phyloP scores from a whole-genome alignment of 306 rosid species.

The Hippophae tibetana region DNA sequence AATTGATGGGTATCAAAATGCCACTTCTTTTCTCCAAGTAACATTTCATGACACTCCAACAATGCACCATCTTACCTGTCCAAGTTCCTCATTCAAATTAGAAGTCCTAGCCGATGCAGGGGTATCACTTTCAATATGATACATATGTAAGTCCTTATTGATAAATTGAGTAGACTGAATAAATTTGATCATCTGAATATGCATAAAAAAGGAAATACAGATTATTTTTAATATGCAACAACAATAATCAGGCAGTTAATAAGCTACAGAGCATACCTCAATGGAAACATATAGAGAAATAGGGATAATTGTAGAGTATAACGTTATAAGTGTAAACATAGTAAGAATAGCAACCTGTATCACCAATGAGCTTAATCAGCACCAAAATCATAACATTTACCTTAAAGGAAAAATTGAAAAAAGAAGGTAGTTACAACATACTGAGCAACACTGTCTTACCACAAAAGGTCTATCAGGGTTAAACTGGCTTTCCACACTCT shows the following conservation, averaged over 20 bases:
- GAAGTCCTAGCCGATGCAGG: conserved; percentile 98
- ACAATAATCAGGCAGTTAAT: conserved; percentile 1
- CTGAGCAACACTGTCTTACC: conserved; percentile 38
- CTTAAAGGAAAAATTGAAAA: neutral
- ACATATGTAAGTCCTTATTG: conserved; percentile 88
- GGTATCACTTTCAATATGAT: conserved; percentile 76
- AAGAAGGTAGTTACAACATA: conserved; percentile 3
- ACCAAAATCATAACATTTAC: conserved; percentile 3
- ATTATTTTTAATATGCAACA: neutral
- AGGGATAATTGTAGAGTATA: conserved; percentile 94
- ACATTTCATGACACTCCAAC: conserved; percentile 2
- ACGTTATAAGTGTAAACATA: conserved; percentile 86
- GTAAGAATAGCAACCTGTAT: conserved; percentile 74
- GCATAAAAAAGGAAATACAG: conserved; percentile 16
- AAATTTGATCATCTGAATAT: conserved; percentile 87
- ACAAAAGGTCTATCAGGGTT: conserved; percentile 66
- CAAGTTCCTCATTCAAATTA: conserved; percentile 96
- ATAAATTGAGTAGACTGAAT: conserved; percentile 91
- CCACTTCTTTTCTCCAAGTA: neutral
- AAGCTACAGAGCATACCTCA: conserved; percentile 55
- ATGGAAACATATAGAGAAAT: conserved; percentile 95
- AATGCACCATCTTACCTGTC: conserved; percentile 51
- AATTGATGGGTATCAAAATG: no score
- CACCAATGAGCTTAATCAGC: conserved; percentile 22
- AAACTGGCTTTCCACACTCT: conserved; percentile 52